Base-by-base conservation (phyloP, 768 basidiomycete genomes). In the Strobilomyces confusus region DNA sequence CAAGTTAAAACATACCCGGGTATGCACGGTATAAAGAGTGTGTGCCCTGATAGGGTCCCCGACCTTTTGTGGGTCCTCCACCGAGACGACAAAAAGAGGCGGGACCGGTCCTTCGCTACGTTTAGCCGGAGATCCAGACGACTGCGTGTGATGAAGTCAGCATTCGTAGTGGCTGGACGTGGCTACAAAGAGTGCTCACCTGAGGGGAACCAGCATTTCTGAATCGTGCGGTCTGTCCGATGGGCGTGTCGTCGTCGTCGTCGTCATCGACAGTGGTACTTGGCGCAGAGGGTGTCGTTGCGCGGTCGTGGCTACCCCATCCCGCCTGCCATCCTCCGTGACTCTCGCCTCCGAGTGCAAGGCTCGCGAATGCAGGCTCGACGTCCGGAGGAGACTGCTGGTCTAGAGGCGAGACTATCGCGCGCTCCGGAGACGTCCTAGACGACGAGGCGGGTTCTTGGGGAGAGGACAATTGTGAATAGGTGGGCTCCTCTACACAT, bases 31-130 rank as follows among this genome's bases (percentile, higher is more conserved):
- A 68, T 98, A 99, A 75, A 98, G 93, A 12, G 90, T 97, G 66
- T 92, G 97, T 15, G 86, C 83, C 52, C 91, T 86, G 44, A 98
- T 91, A 1, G 94, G 91, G 63, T 95, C 92, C n/a, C 97, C 97
- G 41, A 98, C 89, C 61, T 89, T 92, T 60, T 98, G 94, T 6
- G 97, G 97, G 69, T 99, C 97, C 49, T 92, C 90, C n/a, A 99
- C 93, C 0, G 88, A 82, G 58, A 99, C 92, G 9, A 80, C 69
- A 67, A 97, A 98, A 23, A 88, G 74, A 20, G 90, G 88, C 51
- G 79, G 81, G 34, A 86, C 62, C 1, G 76, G 76, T 50, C 75
- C 78, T 47, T 82, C 64, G 40, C 56, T 67, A 40, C 62, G 67
- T 22, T 63, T 56, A 30, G 42, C 32, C 9, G 61, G 58, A 17